Base-by-base conservation (phyloP, 2,329 filamentous ascomycete genomes). In the Sclerotinia trifoliorum region DNA sequence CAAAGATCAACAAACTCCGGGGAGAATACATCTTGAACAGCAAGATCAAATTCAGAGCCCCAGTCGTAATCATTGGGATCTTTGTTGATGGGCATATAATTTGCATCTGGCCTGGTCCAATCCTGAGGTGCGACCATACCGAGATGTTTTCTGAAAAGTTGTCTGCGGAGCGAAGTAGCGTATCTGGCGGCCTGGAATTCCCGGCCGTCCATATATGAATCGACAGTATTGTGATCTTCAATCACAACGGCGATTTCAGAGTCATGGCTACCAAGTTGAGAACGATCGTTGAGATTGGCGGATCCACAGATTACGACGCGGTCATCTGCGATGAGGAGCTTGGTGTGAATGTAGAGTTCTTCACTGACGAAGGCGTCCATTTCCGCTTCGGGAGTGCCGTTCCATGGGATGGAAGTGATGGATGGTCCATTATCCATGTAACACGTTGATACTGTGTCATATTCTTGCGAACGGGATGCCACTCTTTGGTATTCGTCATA, bases 121-220 rank as follows among this genome's bases (percentile, higher is more conserved):
- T 83, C 81, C 78, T 97, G 92, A 11, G 92, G 83, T 0, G 90
- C 89, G 13, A 97, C 83, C 11, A 97, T 84, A 55, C 94, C 94
- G 1, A 97, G 85, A 77, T 97, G 94, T 81, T 97, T 96, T 73
- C 94, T 88, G 87, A 92, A 97, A 71, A 97, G 86, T 77, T 93
- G 88, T 48, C 94, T 87, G 29, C 94, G 90, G 15, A 97, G 88
- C 1, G 90, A 92, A 6, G 92, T 83, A 1, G 93, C 93, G 76
- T 94, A 94, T 68, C 86, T 85, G 11, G 88, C 89, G 10, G 92
- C 94, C 44, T 83, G 84, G 81, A 85, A 96, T 0, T 87, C 87
- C 29, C 83, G 81, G 3, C 92, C 91, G 71, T 89, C 85, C 91
- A 97, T 96, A 70, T 79, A 80, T 24, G 88, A 89, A 19, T 90